These are phyloP conservation scores for Alternaria metachromatica DNA, from an alignment of 2,329 filamentous ascomycete genomes.

Conservation along the genomic window DNA sequence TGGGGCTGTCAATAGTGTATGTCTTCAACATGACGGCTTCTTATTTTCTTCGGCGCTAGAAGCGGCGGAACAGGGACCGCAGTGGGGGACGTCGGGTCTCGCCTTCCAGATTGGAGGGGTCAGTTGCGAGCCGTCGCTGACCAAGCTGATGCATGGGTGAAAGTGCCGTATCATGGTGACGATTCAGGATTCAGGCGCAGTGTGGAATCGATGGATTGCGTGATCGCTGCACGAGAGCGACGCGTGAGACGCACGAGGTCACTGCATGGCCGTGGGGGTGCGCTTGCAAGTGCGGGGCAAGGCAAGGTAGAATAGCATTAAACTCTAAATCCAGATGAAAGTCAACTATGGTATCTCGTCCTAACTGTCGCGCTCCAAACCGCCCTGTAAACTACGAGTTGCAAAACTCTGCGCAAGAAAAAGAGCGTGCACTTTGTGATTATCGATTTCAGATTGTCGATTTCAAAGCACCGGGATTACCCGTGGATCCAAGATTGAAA, in stretches of 20 bases:
- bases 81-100: slow-evolving; percentile 26
- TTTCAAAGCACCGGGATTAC: slow-evolving; percentile 12
- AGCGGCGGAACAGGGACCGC: slow-evolving; percentile 13
- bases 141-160: slow-evolving; percentile 1
- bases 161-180: slow-evolving; percentile 5
- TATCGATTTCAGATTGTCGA: neutral
- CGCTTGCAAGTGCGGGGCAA: slow-evolving; percentile 18
- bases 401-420: neutral
- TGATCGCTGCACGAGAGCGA: slow-evolving; percentile 18
- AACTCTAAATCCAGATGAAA: slow-evolving; percentile 1
- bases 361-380: slow-evolving; percentile 5
- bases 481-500: slow-evolving; percentile 4
- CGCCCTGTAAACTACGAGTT: neutral
- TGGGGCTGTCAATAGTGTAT: slow-evolving; percentile 32
- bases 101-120: slow-evolving; percentile 30
- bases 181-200: neutral
- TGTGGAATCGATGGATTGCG: slow-evolving; percentile 7
- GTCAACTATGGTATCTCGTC: slow-evolving; percentile 18
- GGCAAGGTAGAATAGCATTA: neutral
- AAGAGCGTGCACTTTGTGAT: neutral
- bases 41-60: slow-evolving; percentile 37
- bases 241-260: slow-evolving; percentile 16
- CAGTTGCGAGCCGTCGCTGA: slow-evolving; percentile 16
- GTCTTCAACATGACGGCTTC: slow-evolving; percentile 41
- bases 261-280: slow-evolving; percentile 26